phyloP scores from a whole-genome alignment of 768 basidiomycete genomes.

The Phylloporus sp. region DNA sequence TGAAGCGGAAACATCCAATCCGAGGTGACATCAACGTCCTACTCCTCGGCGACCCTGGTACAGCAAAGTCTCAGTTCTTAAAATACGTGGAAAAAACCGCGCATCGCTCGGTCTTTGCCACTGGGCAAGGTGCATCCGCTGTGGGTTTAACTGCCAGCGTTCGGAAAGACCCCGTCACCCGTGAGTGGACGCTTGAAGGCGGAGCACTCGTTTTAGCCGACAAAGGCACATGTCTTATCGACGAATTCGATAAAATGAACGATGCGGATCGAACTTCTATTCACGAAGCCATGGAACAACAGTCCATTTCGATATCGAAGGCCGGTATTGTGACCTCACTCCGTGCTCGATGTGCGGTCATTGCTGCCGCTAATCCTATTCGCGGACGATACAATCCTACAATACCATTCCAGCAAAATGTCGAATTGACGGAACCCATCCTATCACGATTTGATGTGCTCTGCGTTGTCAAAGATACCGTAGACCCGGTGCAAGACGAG shows the following conservation, averaged over 20 bases:
- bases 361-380: conserved; percentile 97
- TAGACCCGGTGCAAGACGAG: conserved; percentile 96
- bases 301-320: conserved; percentile 98
- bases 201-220: conserved; percentile 98
- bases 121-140: conserved; percentile 96
- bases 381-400: conserved; percentile 98
- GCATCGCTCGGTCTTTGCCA: conserved; percentile 95
- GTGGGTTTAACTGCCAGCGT: conserved; percentile 99
- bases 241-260: conserved; percentile 99
- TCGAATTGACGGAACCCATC: conserved; percentile 97
- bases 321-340: conserved; percentile 98
- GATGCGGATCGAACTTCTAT: conserved; percentile 97
- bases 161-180: conserved; percentile 95
- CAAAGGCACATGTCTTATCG: conserved; percentile 95
- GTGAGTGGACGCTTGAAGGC: conserved; percentile 98
- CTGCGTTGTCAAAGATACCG: conserved; percentile 96
- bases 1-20: conserved; percentile 93
- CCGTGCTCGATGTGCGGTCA: conserved; percentile 95
- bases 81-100: conserved; percentile 99
- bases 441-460: conserved; percentile 96
- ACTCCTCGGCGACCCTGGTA: conserved; percentile 95
- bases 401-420: conserved; percentile 97
- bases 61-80: conserved; percentile 97
- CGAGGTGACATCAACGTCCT: conserved; percentile 98
- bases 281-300: conserved; percentile 99